Conservation (phyloP, 345 rosid species). For the Sonneratia caseolaris region DNA sequence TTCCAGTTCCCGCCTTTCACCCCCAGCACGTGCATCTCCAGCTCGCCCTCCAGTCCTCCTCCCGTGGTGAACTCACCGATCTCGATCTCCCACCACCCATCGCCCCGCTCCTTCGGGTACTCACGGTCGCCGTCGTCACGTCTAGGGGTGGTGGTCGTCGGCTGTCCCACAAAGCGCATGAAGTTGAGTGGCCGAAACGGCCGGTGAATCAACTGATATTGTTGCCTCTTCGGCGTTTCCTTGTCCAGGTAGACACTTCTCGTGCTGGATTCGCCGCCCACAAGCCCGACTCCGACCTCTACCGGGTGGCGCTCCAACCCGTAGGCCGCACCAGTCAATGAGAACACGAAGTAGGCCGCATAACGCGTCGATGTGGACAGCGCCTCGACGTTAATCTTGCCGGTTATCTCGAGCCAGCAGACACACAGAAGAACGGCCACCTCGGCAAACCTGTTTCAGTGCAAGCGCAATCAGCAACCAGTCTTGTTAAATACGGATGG, state of each 20-base stretch:
- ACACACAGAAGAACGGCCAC: constrained; percentile 19
- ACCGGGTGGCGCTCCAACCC: constrained; percentile 14
- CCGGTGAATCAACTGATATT: background rate
- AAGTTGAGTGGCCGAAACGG: background rate
- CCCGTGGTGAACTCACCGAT: constrained; percentile 18
- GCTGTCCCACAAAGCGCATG: background rate
- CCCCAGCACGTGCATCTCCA: constrained; percentile 21
- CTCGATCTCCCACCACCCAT: constrained; percentile 31
- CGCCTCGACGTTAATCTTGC: constrained; percentile 11
- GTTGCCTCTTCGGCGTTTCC: constrained; percentile 1
- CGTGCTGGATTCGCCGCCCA: background rate
- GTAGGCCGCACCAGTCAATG: background rate
- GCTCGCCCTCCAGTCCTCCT: constrained; percentile 15
- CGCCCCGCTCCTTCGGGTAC: constrained; percentile 16
- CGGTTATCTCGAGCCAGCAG: constrained; percentile 25
- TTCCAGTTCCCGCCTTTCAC: constrained; percentile 25
- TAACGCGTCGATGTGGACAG: constrained; percentile 15
- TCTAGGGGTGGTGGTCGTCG: background rate
- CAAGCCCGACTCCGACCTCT: constrained; percentile 15
- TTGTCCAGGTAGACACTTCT: constrained; percentile 10
- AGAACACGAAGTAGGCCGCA: constrained; percentile 19
- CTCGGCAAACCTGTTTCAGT: constrained; percentile 13
- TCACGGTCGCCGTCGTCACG: background rate
- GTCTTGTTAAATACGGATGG: background rate
- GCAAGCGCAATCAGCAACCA: too few relatives aligned